Percentiles rank a stretch among this genome's conserved stretches.
phyloP scores from a whole-genome alignment of 352 stramenopile genomes.

The Phytophthora fragariaefolia region DNA sequence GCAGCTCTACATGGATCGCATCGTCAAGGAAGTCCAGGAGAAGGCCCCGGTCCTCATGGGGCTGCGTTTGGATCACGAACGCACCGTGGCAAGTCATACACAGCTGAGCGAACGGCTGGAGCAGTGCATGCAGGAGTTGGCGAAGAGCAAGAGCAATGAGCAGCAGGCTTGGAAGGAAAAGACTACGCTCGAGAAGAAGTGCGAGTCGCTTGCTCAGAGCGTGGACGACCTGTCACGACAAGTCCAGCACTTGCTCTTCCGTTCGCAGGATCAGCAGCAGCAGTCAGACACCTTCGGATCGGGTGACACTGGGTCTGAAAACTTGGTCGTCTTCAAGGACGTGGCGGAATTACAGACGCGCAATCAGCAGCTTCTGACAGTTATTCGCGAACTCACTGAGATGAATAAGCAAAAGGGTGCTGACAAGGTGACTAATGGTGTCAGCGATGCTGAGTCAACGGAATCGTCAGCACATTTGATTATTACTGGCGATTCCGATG shows the following conservation, averaged over 20 bases:
- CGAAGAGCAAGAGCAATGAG: constrained; percentile 81
- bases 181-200: constrained; percentile 68
- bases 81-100: constrained; percentile 84
- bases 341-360: constrained; percentile 91
- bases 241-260: constrained; percentile 90
- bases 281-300: constrained; percentile 19
- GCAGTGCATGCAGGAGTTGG: constrained; percentile 66
- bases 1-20: constrained; percentile 91
- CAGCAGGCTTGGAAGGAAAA: constrained; percentile 69
- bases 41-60: constrained; percentile 92
- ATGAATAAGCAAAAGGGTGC: constrained; percentile 36
- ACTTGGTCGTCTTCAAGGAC: constrained; percentile 87
- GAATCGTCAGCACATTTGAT: constrained; percentile 54
- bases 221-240: constrained; percentile 93
- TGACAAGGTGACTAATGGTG: constrained; percentile 18
- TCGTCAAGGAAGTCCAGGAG: constrained; percentile 92
- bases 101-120: constrained; percentile 78
- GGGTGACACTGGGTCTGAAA: constrained; percentile 61
- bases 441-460: constrained; percentile 26
- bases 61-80: constrained; percentile 91
- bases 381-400: constrained; percentile 80
- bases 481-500: constrained; percentile 68
- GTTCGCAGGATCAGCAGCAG: constrained; percentile 62
- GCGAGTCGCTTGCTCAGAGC: constrained; percentile 75
- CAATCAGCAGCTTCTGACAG: constrained; percentile 91